Conservation (phyloP, 2,329 filamentous ascomycete species). For the Didymella pomorum region DNA sequence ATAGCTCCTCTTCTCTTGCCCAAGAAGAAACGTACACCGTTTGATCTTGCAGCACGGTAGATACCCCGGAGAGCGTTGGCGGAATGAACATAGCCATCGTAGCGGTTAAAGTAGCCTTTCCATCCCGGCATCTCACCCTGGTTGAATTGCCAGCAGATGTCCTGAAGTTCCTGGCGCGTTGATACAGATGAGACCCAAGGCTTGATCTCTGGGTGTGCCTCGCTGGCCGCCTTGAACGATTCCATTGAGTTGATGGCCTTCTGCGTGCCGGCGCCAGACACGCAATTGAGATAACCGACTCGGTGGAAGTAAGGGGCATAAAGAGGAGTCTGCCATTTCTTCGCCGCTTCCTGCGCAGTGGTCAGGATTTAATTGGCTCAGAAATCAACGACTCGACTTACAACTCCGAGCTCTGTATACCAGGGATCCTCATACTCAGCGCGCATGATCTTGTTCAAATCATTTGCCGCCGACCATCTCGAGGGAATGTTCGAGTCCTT, state of each 20-base stretch:
- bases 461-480: slow-evolving; percentile 63
- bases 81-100: slow-evolving; percentile 66
- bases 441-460: slow-evolving; percentile 69
- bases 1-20: slow-evolving; percentile 53
- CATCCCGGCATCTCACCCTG: slow-evolving; percentile 60
- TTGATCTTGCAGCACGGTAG: slow-evolving; percentile 53
- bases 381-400: slow-evolving; percentile 34
- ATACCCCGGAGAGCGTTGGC: slow-evolving; percentile 60
- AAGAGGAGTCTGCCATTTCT: slow-evolving; percentile 62
- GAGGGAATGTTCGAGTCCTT: slow-evolving; percentile 55
- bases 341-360: slow-evolving; percentile 57
- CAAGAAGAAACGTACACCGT: slow-evolving; percentile 56
- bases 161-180: slow-evolving; percentile 29
- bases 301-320: slow-evolving; percentile 63
- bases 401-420: slow-evolving; percentile 63
- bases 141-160: slow-evolving; percentile 59
- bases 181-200: slow-evolving; percentile 53
- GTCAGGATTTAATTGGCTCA: background rate
- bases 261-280: slow-evolving; percentile 57
- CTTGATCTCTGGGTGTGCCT: slow-evolving; percentile 52
- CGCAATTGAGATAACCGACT: slow-evolving; percentile 61
- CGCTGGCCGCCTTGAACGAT: slow-evolving; percentile 54
- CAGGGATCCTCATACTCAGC: slow-evolving; percentile 67
- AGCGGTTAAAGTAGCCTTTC: slow-evolving; percentile 66
- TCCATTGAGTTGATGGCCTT: slow-evolving; percentile 59